These are phyloP conservation scores for Candida tammaniensis DNA, from an alignment of 805 yeast species.

Conservation along the genomic window DNA sequence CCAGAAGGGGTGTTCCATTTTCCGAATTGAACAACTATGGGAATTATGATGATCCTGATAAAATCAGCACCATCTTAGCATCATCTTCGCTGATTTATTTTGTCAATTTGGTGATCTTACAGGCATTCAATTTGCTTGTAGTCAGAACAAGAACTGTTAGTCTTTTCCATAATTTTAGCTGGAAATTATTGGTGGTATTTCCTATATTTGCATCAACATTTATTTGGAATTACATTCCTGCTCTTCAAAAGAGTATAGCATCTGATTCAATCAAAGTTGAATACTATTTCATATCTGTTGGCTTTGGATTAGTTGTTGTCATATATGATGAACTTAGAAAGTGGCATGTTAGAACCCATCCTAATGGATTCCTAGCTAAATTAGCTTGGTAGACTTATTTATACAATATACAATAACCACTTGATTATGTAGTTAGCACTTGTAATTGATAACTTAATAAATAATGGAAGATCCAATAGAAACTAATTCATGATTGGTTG, in stretches of 20 bases:
- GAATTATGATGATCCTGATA: constrained; percentile 14
- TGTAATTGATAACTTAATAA: too few species aligned
- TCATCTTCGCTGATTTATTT: constrained; percentile 42
- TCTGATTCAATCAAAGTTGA: constrained; percentile 41
- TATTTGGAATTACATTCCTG: constrained; percentile 41
- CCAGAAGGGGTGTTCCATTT: constrained; percentile 35
- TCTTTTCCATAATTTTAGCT: constrained; percentile 40
- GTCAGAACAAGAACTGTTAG: constrained; percentile 42
- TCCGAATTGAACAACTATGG: constrained; percentile 35
- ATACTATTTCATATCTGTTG: constrained; percentile 44
- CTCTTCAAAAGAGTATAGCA: constrained; percentile 32
- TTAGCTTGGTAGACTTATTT: constrained; percentile 49
- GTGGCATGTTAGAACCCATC: constrained; percentile 31
- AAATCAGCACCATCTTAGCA: constrained; percentile 13
- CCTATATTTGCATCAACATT: constrained; percentile 36
- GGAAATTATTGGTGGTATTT: constrained; percentile 30
- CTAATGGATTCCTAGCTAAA: constrained; percentile 34
- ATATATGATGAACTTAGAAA: constrained; percentile 44
- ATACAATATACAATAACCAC: too few species aligned
- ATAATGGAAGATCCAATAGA: too few species aligned
- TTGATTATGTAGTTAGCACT: too few species aligned
- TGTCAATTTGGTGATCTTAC: constrained; percentile 45
- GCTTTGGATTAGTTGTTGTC: constrained; percentile 39
- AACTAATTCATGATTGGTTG: too few species aligned
- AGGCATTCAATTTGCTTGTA: constrained; percentile 43